These are phyloP conservation scores for Mycena filopes DNA, from an alignment of 768 basidiomycete species.

Conservation along the genomic window DNA sequence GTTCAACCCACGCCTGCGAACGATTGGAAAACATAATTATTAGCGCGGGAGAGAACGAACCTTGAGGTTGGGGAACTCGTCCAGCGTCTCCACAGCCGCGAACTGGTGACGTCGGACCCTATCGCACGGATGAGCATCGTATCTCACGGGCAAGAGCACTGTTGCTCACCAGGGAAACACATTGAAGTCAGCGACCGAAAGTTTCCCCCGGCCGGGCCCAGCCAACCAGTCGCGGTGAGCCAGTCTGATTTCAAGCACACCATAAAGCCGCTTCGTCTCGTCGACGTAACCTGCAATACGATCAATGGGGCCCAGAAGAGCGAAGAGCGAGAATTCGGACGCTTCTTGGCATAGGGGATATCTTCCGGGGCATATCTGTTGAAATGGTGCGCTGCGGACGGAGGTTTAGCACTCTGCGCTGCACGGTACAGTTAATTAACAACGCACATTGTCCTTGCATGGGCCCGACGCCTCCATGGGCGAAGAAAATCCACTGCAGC, in stretches of 20 bases:
- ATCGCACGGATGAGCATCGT: neutral
- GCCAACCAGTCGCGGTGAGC: slow-evolving; percentile 86
- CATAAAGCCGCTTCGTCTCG: slow-evolving; percentile 85
- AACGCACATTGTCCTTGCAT: slow-evolving; percentile 78
- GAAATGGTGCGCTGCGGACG: slow-evolving; percentile 70
- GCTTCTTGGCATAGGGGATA: slow-evolving; percentile 74
- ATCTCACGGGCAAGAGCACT: neutral
- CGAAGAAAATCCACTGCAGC: slow-evolving; percentile 91
- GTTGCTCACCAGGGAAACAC: slow-evolving; percentile 69
- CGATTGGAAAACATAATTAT: neutral
- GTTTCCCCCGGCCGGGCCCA: slow-evolving; percentile 76
- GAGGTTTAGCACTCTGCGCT: neutral
- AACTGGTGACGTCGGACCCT: slow-evolving; percentile 66
- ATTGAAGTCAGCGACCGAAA: slow-evolving; percentile 80
- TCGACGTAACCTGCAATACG: slow-evolving; percentile 70
- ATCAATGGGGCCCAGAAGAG: neutral
- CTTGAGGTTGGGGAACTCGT: slow-evolving; percentile 73
- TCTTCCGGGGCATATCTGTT: slow-evolving; percentile 70
- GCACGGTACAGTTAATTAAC: neutral
- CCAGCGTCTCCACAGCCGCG: slow-evolving; percentile 65
- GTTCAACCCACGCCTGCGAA: slow-evolving; percentile 34
- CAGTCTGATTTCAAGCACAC: slow-evolving; percentile 88
- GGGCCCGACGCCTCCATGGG: slow-evolving; percentile 85
- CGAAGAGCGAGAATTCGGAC: slow-evolving; percentile 45
- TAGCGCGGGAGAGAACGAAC: slow-evolving; percentile 38